Evolutionary conservation across 169 alveolate genomes (phyloP).

Genomic region (Fabrea salina): DNA sequence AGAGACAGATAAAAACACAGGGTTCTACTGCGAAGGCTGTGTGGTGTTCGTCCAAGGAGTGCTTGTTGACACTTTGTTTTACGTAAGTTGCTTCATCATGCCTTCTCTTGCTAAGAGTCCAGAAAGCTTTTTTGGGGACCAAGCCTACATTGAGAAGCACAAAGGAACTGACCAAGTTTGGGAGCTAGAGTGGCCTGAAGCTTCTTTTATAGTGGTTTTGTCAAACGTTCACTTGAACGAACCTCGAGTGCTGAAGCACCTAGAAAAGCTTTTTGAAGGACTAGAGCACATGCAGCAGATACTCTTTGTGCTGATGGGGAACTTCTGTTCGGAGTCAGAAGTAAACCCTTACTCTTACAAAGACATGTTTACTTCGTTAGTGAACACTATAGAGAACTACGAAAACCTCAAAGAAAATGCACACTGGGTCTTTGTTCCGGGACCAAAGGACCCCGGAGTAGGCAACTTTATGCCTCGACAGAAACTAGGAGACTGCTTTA

Average conservation of each 20-base stretch:
- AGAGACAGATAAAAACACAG: neutral
- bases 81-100: neutral
- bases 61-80: neutral
- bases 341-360: neutral
- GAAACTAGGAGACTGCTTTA: neutral
- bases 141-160: neutral
- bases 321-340: neutral
- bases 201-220: neutral
- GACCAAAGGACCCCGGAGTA: constrained; percentile 25
- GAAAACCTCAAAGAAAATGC: neutral
- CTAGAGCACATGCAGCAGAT: neutral
- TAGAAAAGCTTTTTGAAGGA: neutral
- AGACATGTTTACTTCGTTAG: neutral
- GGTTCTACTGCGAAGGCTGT: constrained; percentile 28
- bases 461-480: constrained; percentile 6
- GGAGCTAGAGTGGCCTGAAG: neutral
- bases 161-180: neutral
- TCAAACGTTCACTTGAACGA: constrained; percentile 14
- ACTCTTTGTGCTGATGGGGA: constrained; percentile 2
- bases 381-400: neutral
- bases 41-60: constrained; percentile 8
- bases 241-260: neutral
- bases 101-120: too few relatives aligned
- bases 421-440: constrained; percentile 25
- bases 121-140: too few relatives aligned